Percentiles rank a stretch among this genome's conserved stretches.
These are phyloP conservation scores for Tuber magnatum DNA, from an alignment of 495 filamentous ascomycete genomes.

Conservation along the genomic window DNA sequence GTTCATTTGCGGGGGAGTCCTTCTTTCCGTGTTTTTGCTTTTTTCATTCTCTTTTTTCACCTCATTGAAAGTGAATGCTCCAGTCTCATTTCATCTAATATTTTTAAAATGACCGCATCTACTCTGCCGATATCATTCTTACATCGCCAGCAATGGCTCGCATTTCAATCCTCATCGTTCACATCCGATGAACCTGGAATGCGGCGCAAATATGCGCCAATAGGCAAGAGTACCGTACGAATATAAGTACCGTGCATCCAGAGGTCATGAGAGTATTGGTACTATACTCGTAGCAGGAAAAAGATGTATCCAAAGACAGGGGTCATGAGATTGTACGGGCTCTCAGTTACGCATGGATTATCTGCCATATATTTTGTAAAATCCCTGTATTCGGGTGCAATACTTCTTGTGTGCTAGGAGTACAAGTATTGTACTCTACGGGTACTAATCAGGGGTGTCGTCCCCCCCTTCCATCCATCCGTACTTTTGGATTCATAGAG, in stretches of 20 bases:
- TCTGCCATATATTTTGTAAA: background rate
- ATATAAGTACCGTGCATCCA: background rate
- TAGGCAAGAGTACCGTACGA: background rate
- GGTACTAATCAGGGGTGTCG: background rate
- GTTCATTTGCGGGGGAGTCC: background rate
- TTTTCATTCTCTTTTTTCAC: background rate
- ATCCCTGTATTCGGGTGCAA: background rate
- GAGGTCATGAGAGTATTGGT: background rate
- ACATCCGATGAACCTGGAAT: background rate
- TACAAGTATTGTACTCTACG: background rate
- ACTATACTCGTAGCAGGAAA: background rate
- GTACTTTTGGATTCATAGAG: background rate
- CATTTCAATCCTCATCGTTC: background rate
- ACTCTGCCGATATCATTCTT: background rate
- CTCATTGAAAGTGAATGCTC: background rate
- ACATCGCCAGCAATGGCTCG: background rate
- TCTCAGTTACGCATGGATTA: background rate
- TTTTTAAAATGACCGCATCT: slow-evolving; percentile 2
- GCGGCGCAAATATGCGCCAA: background rate
- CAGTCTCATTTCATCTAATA: background rate
- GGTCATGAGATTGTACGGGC: background rate
- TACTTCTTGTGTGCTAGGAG: background rate
- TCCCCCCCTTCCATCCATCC: background rate
- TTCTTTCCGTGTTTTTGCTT: background rate
- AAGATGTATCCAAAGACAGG: background rate